Evolutionary conservation across 257 asterid species (phyloP).

Genomic region (Fraxinus quadrangulata): DNA sequence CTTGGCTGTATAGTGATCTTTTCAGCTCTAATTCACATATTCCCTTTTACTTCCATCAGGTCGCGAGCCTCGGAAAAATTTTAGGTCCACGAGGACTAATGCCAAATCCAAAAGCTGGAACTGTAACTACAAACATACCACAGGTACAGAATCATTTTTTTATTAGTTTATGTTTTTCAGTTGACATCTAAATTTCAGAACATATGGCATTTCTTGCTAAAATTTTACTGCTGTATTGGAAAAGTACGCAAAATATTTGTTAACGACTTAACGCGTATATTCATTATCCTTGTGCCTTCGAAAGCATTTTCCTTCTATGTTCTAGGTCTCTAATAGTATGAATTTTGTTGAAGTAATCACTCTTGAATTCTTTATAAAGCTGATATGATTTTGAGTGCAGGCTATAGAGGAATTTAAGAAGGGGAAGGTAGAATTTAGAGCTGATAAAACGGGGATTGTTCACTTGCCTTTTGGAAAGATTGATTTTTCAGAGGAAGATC

Average conservation of each 20-base stretch:
- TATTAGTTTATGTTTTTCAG: constrained; percentile 9
- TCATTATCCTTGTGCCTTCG: constrained; percentile 14
- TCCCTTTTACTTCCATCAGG: constrained; percentile 48
- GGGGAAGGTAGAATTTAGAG: constrained; percentile 96
- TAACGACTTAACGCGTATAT: not conserved
- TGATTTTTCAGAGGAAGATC: constrained; percentile 89
- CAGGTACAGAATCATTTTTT: constrained; percentile 58
- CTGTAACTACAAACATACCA: constrained; percentile 91
- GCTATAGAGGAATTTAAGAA: constrained; percentile 93
- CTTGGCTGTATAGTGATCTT: constrained; percentile 1
- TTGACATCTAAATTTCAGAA: constrained; percentile 4
- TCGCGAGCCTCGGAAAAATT: constrained; percentile 87
- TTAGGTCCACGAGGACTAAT: constrained; percentile 95
- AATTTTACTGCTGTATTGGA: not conserved
- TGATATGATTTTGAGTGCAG: constrained; percentile 40
- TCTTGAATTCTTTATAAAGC: not conserved
- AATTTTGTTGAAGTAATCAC: not conserved
- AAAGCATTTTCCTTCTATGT: not conserved
- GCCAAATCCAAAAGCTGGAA: constrained; percentile 99
- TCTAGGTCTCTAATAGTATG: not conserved
- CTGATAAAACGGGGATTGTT: constrained; percentile 98
- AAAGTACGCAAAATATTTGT: not conserved
- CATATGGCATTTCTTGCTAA: not conserved
- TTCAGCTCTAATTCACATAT: not conserved
- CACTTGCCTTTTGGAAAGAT: constrained; percentile 94